Base-by-base conservation (phyloP, 805 yeast genomes). In the Jamesozyma rosinii region DNA sequence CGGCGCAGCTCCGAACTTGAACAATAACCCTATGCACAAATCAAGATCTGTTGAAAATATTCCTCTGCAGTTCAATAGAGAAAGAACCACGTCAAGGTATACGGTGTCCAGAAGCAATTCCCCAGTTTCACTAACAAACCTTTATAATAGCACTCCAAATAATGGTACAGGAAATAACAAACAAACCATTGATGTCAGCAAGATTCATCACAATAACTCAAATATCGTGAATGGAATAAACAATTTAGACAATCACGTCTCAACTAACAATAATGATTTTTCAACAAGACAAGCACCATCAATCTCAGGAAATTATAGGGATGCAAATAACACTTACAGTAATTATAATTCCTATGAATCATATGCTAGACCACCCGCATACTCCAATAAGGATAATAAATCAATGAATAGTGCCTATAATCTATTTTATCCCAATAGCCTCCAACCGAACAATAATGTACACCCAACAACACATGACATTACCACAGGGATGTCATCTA, bases 1-100 rank as follows among this genome's bases (percentile, higher is more conserved):
- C 61, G 69, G 49, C 9, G 34, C 37, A 18, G 24, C 24, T 15
- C n/a, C 17, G 20, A 39, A 32, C 20, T 15, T 17, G 18, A 5
- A 21, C 5, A 6, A 14, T 17, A 33, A 33, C 18, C 5, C n/a
- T 11, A 5, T 15, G 8, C 34, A 15, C 6, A 33, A 33, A 18
- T 15, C 20, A 15, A 18, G 6, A 33, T 15, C 18, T 13, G 20
- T 15, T 10, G 35, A 33, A 14, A 6, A 15, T 6, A 5, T 33
- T 15, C 17, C 35, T 5, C 18, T 21, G 18, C 22, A 36, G 13
- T 22, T 24, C n/a, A 36, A 5, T 22, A 36, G 24, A 22, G 17
- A 19, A 13, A 35, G 17, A 4, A 9, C 18, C 14, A 14, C n/a
- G 13, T 36, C 38, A 21, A 20, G 11, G 3, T 5, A 19, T 14